Evolutionary conservation across 805 yeast species (phyloP).

Genomic region (Yarrowia sp.): DNA sequence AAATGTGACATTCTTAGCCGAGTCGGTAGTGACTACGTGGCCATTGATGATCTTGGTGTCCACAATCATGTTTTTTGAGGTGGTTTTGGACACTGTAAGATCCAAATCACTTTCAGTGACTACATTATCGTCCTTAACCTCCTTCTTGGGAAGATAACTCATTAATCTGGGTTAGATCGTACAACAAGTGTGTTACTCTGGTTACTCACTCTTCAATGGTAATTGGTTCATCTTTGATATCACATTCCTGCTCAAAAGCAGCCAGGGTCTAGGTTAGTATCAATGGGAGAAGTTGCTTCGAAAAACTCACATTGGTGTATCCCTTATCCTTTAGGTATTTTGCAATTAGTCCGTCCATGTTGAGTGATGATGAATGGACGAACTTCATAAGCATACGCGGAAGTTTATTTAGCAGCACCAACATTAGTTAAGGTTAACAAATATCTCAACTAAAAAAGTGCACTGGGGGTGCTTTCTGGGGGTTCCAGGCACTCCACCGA

Average conservation of each 20-base stretch:
- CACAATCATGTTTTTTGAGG: constrained; percentile 9
- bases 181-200: neutral
- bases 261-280: constrained; percentile 15
- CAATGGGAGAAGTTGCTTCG: neutral
- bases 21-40: neutral
- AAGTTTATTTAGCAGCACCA: neutral
- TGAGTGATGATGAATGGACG: neutral
- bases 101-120: neutral
- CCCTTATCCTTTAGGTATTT: constrained; percentile 11
- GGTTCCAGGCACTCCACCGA: too few species aligned
- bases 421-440: too few species aligned
- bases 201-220: constrained; percentile 19
- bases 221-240: constrained; percentile 5
- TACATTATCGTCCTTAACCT: neutral
- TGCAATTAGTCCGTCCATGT: constrained; percentile 8
- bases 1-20: neutral
- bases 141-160: neutral
- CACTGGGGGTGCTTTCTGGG: too few species aligned
- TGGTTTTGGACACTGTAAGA: neutral
- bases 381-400: neutral
- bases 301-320: constrained; percentile 10
- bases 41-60: neutral
- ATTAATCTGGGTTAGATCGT: constrained; percentile 20
- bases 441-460: too few species aligned
- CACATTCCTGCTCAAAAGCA: constrained; percentile 4